Conservation (phyloP, 2,329 filamentous ascomycete species). For the Alternaria brassicicola region DNA sequence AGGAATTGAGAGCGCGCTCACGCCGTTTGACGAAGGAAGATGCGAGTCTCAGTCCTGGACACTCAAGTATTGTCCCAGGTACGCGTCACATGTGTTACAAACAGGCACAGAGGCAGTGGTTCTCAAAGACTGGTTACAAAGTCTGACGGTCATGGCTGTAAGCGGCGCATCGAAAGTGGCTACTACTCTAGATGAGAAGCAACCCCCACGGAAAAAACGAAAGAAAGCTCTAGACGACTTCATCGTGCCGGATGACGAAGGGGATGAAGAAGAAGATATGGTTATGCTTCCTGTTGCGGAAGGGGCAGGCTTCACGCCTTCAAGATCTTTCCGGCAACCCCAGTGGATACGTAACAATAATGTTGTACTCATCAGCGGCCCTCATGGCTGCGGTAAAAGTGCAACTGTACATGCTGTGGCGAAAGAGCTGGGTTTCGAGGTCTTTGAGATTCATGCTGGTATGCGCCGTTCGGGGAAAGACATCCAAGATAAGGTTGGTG, state of each 20-base stretch:
- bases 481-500: slow-evolving; percentile 87
- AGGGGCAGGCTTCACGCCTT: slow-evolving; percentile 58
- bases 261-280: slow-evolving; percentile 54
- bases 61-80: slow-evolving; percentile 81
- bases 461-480: slow-evolving; percentile 86
- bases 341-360: slow-evolving; percentile 61
- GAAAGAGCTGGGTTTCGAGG: slow-evolving; percentile 87
- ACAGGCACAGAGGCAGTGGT: slow-evolving; percentile 70
- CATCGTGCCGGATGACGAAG: slow-evolving; percentile 42
- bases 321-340: slow-evolving; percentile 45
- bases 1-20: slow-evolving; percentile 66
- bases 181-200: slow-evolving; percentile 24
- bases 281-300: slow-evolving; percentile 71
- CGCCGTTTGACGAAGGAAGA: slow-evolving; percentile 78
- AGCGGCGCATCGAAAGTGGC: slow-evolving; percentile 57
- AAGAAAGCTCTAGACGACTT: slow-evolving; percentile 56
- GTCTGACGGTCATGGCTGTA: slow-evolving; percentile 76
- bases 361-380: slow-evolving; percentile 85
- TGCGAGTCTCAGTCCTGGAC: slow-evolving; percentile 78
- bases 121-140: slow-evolving; percentile 80
- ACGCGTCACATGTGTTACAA: slow-evolving; percentile 76
- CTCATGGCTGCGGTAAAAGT: slow-evolving; percentile 89
- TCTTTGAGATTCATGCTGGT: slow-evolving; percentile 92
- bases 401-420: slow-evolving; percentile 90
- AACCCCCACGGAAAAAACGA: slow-evolving; percentile 64